Conservation (phyloP, 2,329 filamentous ascomycete species). For the Karstenula rhodostoma region DNA sequence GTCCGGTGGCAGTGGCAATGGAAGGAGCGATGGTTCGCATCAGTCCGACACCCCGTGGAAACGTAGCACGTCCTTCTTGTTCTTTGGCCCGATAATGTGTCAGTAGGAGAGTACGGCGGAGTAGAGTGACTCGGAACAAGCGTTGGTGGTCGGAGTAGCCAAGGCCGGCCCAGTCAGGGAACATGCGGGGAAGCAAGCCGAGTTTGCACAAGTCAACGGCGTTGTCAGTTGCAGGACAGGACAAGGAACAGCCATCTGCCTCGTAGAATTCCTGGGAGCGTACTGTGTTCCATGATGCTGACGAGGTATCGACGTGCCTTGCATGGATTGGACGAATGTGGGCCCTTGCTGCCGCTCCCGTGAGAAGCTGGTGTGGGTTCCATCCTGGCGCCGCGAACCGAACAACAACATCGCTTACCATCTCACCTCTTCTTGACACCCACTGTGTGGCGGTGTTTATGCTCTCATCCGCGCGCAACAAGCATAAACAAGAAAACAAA, state of each 20-base stretch:
- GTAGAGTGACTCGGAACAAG: slow-evolving; percentile 2
- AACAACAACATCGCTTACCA: not conserved
- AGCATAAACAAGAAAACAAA: not conserved
- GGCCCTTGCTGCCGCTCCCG: not conserved
- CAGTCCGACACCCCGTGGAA: too few relatives aligned
- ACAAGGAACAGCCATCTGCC: not conserved
- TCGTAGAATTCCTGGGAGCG: too few relatives aligned
- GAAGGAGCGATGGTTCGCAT: too few relatives aligned
- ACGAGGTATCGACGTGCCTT: not conserved
- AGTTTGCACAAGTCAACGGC: not conserved
- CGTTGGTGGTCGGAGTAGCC: slow-evolving; percentile 5
- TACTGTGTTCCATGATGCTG: not conserved
- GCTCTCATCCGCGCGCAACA: not conserved
- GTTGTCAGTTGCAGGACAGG: not conserved
- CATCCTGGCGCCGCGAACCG: not conserved
- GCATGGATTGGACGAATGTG: not conserved
- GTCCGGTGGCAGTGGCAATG: too few relatives aligned
- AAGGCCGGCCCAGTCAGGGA: slow-evolving; percentile 5
- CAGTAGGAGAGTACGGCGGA: not conserved
- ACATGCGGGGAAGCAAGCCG: slow-evolving; percentile 11
- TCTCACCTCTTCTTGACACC: too few relatives aligned
- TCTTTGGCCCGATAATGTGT: too few relatives aligned
- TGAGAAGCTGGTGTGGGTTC: not conserved
- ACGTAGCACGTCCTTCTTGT: too few relatives aligned
- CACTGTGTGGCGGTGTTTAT: too few relatives aligned